Percentiles rank a stretch among this genome's conserved stretches.
phyloP scores from a whole-genome alignment of 2,329 filamentous ascomycete genomes.

The Neonectria punicea region DNA sequence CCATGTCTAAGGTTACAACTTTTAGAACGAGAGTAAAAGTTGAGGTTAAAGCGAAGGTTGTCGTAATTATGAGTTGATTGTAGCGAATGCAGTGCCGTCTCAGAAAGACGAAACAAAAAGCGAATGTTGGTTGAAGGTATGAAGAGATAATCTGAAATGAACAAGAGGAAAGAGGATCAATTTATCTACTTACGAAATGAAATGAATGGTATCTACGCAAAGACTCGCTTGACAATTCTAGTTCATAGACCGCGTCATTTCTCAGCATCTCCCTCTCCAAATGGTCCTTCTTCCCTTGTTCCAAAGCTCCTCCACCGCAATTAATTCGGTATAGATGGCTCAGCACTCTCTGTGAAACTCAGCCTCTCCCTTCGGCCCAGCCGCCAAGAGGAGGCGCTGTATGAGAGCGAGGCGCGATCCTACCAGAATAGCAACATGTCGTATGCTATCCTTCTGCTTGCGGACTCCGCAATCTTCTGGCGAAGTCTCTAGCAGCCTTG shows the following conservation, averaged over 20 bases:
- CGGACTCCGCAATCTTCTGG: neutral
- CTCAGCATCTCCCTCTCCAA: neutral
- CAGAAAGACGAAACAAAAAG: constrained; percentile 10
- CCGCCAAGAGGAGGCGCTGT: constrained; percentile 14
- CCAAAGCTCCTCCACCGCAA: neutral
- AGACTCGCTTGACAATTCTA: neutral
- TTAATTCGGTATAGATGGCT: neutral
- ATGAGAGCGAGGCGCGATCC: neutral
- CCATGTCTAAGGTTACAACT: constrained; percentile 9
- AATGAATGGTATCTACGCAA: neutral
- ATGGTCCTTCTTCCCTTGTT: neutral
- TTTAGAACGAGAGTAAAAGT: neutral
- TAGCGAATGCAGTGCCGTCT: constrained; percentile 21
- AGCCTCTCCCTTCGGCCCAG: constrained; percentile 21
- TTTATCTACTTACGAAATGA: constrained; percentile 24
- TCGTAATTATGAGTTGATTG: neutral
- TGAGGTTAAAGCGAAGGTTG: neutral
- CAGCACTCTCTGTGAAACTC: constrained; percentile 11
- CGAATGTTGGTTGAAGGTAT: constrained; percentile 26
- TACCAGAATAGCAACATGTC: constrained; percentile 39
- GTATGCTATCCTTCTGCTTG: constrained; percentile 20
- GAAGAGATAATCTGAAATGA: neutral
- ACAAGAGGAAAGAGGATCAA: neutral
- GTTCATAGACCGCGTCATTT: neutral
- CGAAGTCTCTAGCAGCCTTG: too few relatives aligned